Evolutionary conservation across 176 grass and related monocot species (phyloP).

Genomic region (Eragrostis curvula): DNA sequence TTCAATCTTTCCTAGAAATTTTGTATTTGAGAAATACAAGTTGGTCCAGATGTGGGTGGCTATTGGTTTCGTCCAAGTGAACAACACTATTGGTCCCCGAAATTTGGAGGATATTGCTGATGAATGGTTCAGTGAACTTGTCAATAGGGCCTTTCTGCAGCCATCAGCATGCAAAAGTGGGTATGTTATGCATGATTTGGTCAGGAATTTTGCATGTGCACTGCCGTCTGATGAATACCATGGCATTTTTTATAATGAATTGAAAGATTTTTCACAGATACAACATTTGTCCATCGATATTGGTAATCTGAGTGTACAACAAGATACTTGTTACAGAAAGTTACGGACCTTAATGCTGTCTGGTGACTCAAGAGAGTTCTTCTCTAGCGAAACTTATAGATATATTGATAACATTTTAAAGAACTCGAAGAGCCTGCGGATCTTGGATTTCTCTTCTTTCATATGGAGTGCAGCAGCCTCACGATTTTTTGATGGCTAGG

Average conservation of each 20-base stretch:
- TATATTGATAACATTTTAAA: neutral
- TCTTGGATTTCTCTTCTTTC: constrained; percentile 23
- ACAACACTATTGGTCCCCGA: neutral
- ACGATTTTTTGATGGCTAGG: too few relatives aligned
- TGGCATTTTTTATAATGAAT: neutral
- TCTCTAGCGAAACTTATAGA: neutral
- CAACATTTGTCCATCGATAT: constrained; percentile 43
- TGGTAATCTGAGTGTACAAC: neutral
- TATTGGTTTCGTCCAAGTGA: constrained; percentile 36
- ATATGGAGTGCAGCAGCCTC: too few relatives aligned
- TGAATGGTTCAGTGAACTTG: constrained; percentile 47
- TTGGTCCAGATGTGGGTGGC: constrained; percentile 65
- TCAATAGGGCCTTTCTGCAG: constrained; percentile 45
- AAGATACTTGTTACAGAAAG: neutral
- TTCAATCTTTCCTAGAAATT: constrained; percentile 49
- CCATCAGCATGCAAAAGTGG: neutral
- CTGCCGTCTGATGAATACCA: constrained; percentile 45
- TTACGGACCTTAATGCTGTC: constrained; percentile 37
- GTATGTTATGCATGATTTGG: constrained; percentile 48
- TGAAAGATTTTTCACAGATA: neutral
- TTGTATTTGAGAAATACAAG: constrained; percentile 32
- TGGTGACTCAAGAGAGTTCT: neutral
- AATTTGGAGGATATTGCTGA: constrained; percentile 46
- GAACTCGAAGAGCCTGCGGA: too few relatives aligned
- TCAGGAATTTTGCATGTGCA: constrained; percentile 39